These are phyloP conservation scores for Phytophthora sp. DNA, from an alignment of 352 stramenopile genomes.

Conservation along the genomic window DNA sequence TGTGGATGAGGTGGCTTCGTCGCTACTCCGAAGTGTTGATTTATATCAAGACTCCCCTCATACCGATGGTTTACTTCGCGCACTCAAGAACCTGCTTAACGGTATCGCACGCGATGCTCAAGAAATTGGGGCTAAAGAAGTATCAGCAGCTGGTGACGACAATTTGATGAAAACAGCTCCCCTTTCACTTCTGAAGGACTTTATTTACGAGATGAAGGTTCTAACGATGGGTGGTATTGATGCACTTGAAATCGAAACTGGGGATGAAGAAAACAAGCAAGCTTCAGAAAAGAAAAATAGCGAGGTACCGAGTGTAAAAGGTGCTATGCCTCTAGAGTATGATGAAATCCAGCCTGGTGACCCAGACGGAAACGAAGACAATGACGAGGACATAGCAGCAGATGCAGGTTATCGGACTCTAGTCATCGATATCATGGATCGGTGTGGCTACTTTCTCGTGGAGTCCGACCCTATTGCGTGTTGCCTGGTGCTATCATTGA, in stretches of 20 bases:
- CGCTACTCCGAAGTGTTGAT: constrained; percentile 78
- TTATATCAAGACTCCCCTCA: constrained; percentile 72
- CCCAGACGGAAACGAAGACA: constrained; percentile 32
- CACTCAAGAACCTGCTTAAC: constrained; percentile 62
- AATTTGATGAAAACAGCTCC: constrained; percentile 1
- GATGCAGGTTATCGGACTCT: constrained; percentile 52
- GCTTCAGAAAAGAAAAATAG: constrained; percentile 7
- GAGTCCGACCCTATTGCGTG: constrained; percentile 71
- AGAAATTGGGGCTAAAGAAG: constrained; percentile 10
- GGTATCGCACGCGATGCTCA: constrained; percentile 42
- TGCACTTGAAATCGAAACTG: constrained; percentile 20
- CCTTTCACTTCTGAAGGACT: constrained; percentile 42
- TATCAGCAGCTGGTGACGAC: constrained; percentile 1
- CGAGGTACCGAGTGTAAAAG: constrained; percentile 46
- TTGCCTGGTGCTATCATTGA: constrained; percentile 77
- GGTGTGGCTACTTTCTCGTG: constrained; percentile 78
- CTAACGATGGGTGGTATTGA: constrained; percentile 42
- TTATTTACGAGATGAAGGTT: constrained; percentile 73
- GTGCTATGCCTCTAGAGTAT: constrained; percentile 75
- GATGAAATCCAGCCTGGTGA: constrained; percentile 38
- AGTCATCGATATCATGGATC: constrained; percentile 76
- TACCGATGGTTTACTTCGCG: constrained; percentile 54
- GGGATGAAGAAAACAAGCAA: constrained; percentile 16
- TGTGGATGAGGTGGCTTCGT: constrained; percentile 74
- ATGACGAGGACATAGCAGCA: constrained; percentile 10